These are phyloP conservation scores for Aspergillus phoenicis DNA, from an alignment of 2,329 filamentous ascomycete genomes.

Conservation along the genomic window DNA sequence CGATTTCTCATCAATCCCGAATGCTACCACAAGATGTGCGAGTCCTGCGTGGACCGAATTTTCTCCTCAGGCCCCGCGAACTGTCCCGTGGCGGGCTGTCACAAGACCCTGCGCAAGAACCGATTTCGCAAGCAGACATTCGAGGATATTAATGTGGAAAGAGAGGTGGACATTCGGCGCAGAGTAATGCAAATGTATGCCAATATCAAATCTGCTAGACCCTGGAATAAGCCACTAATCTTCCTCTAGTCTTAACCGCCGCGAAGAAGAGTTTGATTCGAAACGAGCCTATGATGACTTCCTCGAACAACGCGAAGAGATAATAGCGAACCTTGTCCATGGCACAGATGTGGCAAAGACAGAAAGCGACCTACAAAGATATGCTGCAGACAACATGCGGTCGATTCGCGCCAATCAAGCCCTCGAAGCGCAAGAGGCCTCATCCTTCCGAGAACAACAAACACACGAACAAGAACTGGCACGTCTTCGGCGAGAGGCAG, in stretches of 20 bases:
- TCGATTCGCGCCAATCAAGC: constrained; percentile 57
- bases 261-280: constrained; percentile 87
- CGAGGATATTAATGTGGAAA: constrained; percentile 81
- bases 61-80: constrained; percentile 90
- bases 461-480: constrained; percentile 68
- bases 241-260: constrained; percentile 74
- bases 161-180: constrained; percentile 88
- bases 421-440: constrained; percentile 51
- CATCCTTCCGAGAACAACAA: constrained; percentile 50
- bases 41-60: constrained; percentile 90
- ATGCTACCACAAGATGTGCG: constrained; percentile 99
- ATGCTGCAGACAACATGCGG: constrained; percentile 70
- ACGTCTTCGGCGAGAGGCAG: constrained; percentile 63
- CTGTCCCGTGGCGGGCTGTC: constrained; percentile 87
- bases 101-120: constrained; percentile 79
- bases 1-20: constrained; percentile 95
- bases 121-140: constrained; percentile 89
- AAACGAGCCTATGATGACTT: constrained; percentile 89
- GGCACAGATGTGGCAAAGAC: constrained; percentile 68
- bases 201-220: neutral
- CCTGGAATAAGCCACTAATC: constrained; percentile 7
- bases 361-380: constrained; percentile 63
- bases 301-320: constrained; percentile 85
- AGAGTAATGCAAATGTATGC: constrained; percentile 66
- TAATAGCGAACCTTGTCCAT: constrained; percentile 84